Evolutionary conservation across 257 asterid species (phyloP).

Genomic region (Jacaranda copaia): DNA sequence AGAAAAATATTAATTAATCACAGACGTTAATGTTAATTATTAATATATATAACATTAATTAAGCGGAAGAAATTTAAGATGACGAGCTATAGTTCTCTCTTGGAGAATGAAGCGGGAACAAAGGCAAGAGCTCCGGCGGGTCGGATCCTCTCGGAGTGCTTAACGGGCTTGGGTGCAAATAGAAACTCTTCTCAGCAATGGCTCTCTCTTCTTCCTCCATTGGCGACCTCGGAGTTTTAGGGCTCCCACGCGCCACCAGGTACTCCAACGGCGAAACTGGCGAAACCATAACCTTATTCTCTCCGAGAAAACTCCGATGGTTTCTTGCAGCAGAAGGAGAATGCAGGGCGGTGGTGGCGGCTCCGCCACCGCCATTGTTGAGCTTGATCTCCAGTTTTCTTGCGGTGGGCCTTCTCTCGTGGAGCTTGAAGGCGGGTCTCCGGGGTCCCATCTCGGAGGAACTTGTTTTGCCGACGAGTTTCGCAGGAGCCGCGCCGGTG

Average conservation of each 20-base stretch:
- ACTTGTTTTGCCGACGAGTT: constrained; percentile 39
- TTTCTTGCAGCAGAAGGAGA: constrained; percentile 34
- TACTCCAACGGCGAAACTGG: constrained; percentile 79
- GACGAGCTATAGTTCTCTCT: constrained; percentile 31
- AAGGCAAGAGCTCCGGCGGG: constrained; percentile 79
- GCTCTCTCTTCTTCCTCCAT: constrained; percentile 69
- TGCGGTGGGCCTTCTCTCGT: constrained; percentile 67
- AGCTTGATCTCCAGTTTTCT: constrained; percentile 71
- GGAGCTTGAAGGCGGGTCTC: constrained; percentile 66
- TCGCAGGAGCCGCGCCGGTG: constrained; percentile 53
- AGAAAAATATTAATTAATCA: not conserved
- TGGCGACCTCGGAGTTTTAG: constrained; percentile 55
- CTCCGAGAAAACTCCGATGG: constrained; percentile 39
- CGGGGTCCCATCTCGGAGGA: constrained; percentile 49
- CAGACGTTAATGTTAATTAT: too few species aligned
- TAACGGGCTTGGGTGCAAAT: constrained; percentile 75
- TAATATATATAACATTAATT: constrained; percentile 1
- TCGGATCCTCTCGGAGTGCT: constrained; percentile 68
- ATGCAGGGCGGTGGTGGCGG: not conserved
- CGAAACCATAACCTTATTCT: constrained; percentile 54
- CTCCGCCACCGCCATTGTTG: constrained; percentile 29
- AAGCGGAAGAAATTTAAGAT: constrained; percentile 9
- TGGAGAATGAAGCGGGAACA: constrained; percentile 78
- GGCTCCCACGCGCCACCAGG: constrained; percentile 58
- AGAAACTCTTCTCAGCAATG: constrained; percentile 71